phyloP scores from a whole-genome alignment of 2,329 filamentous ascomycete species.

The Trichoderma koningiopsis region DNA sequence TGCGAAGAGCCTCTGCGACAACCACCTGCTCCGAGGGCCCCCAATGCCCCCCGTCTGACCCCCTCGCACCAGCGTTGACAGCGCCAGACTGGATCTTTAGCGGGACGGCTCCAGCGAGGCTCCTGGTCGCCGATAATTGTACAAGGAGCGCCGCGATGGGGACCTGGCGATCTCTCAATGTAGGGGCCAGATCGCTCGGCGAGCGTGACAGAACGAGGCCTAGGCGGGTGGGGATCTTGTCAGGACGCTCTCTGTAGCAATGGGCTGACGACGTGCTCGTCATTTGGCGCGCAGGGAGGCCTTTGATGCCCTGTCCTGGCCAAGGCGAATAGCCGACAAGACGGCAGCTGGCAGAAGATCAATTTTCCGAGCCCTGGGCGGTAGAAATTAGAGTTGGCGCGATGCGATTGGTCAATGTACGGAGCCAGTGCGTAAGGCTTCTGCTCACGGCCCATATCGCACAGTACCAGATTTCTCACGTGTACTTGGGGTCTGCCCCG shows the following conservation, averaged over 20 bases:
- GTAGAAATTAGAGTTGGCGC: conserved; percentile 21
- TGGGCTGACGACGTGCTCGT: conserved; percentile 11
- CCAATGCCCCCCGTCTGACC: background rate
- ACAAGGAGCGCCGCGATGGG: conserved; percentile 2
- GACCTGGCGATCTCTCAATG: conserved; percentile 26
- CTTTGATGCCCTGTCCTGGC: conserved; percentile 11
- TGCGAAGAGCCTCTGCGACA: conserved; percentile 16
- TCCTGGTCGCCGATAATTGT: conserved; percentile 7
- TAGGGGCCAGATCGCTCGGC: conserved; percentile 26
- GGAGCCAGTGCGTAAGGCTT: background rate
- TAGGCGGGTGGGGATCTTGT: conserved; percentile 19
- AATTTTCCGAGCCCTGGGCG: conserved; percentile 22
- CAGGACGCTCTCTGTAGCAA: conserved; percentile 10
- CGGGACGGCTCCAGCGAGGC: conserved; percentile 19
- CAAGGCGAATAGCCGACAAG: conserved; percentile 15
- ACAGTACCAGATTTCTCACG: background rate
- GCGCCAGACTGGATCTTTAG: conserved; percentile 20
- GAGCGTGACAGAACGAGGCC: conserved; percentile 20
- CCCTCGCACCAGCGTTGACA: conserved; percentile 17
- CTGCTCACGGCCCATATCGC: background rate
- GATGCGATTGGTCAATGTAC: conserved; percentile 21
- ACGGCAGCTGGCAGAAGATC: conserved; percentile 19
- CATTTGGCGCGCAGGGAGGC: conserved; percentile 2
- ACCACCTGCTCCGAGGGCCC: background rate
- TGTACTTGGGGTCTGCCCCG: background rate